Base-by-base conservation (phyloP, 208 protist genomes). In the Porcisia hertigi region DNA sequence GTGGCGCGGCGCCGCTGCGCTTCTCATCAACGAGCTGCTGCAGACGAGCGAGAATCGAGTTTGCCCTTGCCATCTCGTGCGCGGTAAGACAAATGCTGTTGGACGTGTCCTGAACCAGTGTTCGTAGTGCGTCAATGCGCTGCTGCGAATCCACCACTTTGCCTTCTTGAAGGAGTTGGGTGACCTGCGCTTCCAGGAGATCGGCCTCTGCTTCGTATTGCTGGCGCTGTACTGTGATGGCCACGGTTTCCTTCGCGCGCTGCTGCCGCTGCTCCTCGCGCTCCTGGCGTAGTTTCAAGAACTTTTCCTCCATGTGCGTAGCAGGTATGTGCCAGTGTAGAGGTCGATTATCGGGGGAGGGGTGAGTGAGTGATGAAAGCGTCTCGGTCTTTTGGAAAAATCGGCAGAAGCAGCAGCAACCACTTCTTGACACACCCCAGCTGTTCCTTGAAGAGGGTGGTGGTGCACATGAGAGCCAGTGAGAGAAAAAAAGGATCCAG, bases 41-140 rank as follows among this genome's bases (percentile, higher is more conserved):
- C 76, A 96, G 85, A 25, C 85, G 87, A 30, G 88, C 77, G 4
- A 97, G 73, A 16, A 85, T 85, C 0, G 73, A 74, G 71, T 97
- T 97, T 0, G 88, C 81, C 69, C 82, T 88, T 0, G 88, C 87
- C 91, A 96, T 96, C 23, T 94, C 93, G 69, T 95, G 82, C 39
- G 88, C 82, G 0, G 93, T 96, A 34, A 97, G 82, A 2, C 69
- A 45, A 36, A 86, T 77, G 71, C 80, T 92, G 69, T 85, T 85
- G 0, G 81, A 75, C 12, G 88, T 84, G 64, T 95, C 90, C 79
- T 88, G 87, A 58, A 94, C 85, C 25, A 93, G 77, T 20, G 39
- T 65, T 16, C 86, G 86, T 54, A 93, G 82, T 8, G 69, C 54
- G 41, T 88, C 82, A 30, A 94, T 73, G 54, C 53, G 69, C 64